A percentile compares a stretch with the other conserved stretches of the same genome.
These are phyloP conservation scores for Akanthomyces uredinophilus DNA, from an alignment of 2,329 filamentous ascomycete genomes.

Conservation along the genomic window DNA sequence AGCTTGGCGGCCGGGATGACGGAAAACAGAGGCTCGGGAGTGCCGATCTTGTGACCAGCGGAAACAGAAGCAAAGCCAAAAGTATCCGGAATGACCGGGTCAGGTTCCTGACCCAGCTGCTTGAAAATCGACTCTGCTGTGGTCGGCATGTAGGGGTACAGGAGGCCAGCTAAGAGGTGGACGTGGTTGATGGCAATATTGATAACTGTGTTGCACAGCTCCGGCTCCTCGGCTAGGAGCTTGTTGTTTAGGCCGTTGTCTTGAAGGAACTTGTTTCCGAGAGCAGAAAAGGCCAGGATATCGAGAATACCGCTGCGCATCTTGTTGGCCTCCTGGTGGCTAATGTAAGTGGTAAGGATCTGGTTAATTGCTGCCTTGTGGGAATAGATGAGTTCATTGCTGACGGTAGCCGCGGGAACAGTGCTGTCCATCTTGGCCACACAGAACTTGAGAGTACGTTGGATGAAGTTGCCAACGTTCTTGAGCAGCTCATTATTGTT, in stretches of 20 bases:
- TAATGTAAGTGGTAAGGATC: constrained; percentile 61
- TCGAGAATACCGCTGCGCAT: constrained; percentile 62
- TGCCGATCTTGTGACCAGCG: constrained; percentile 75
- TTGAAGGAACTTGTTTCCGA: constrained; percentile 47
- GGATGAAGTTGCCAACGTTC: constrained; percentile 70
- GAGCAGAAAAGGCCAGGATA: constrained; percentile 61
- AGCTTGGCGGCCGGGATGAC: constrained; percentile 77
- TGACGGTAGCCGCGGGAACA: constrained; percentile 57
- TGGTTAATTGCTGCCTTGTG: constrained; percentile 60
- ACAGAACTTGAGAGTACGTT: constrained; percentile 69
- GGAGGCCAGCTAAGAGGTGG: constrained; percentile 71
- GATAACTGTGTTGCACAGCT: constrained; percentile 54
- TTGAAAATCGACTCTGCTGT: constrained; percentile 68
- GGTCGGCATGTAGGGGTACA: constrained; percentile 81
- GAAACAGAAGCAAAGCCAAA: constrained; percentile 60
- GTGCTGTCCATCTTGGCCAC: constrained; percentile 68
- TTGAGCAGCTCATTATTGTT: constrained; percentile 88
- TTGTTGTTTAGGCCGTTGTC: constrained; percentile 50
- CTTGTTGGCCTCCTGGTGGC: constrained; percentile 65
- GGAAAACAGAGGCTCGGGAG: constrained; percentile 74
- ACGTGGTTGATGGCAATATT: constrained; percentile 80
- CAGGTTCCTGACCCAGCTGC: constrained; percentile 60
- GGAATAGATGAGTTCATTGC: constrained; percentile 48
- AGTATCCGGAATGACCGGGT: constrained; percentile 55
- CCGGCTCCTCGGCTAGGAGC: constrained; percentile 49